These are phyloP conservation scores for Turritis glabra DNA, from an alignment of 345 rosid species.

Conservation along the genomic window DNA sequence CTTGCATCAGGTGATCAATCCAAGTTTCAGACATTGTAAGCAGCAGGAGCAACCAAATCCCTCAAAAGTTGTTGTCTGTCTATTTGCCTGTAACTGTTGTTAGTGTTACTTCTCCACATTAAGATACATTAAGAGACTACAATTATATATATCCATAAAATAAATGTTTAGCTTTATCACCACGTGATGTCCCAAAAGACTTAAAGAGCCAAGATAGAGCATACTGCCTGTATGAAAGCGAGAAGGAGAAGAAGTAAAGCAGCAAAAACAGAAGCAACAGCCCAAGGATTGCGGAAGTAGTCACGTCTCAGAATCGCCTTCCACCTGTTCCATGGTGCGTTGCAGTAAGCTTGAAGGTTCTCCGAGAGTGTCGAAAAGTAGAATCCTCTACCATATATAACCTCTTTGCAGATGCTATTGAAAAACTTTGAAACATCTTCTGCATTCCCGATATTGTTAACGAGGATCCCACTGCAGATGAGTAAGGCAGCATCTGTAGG, in stretches of 20 bases:
- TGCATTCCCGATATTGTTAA: slow-evolving; percentile 18
- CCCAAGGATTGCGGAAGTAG: slow-evolving; percentile 35
- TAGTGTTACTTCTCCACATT: background rate
- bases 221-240: slow-evolving; percentile 22
- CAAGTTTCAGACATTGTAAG: no score
- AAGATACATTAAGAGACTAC: no score
- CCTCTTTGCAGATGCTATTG: slow-evolving; percentile 26
- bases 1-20: no score
- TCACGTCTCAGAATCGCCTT: slow-evolving; percentile 28
- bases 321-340: slow-evolving; percentile 31
- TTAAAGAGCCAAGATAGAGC: slow-evolving; percentile 22
- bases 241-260: slow-evolving; percentile 34
- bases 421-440: slow-evolving; percentile 34
- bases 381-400: background rate
- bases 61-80: no score
- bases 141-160: background rate
- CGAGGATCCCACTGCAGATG: slow-evolving; percentile 18
- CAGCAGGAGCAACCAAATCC: no score
- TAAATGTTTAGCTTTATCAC: background rate
- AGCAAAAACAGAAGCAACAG: slow-evolving; percentile 30
- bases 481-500: slow-evolving; percentile 31
- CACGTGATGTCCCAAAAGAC: background rate
- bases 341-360: slow-evolving; percentile 30
- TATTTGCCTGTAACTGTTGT: no score
- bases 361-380: slow-evolving; percentile 2